Conservation (phyloP, 2,329 filamentous ascomycete species). For the Mycogone perniciosa region DNA sequence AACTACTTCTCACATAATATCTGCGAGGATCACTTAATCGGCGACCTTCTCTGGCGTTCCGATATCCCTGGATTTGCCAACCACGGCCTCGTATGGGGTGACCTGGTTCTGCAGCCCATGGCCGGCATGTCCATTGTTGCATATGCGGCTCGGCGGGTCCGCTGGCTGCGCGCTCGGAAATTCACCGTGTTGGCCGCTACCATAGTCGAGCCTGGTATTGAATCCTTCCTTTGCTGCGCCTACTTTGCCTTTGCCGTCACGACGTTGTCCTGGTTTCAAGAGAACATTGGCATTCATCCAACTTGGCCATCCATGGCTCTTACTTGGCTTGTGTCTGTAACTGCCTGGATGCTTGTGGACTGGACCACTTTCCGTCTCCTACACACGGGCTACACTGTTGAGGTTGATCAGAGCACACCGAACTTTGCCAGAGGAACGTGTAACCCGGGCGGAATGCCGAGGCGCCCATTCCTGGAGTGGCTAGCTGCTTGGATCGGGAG, state of each 20-base stretch:
- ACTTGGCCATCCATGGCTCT: conserved; percentile 62
- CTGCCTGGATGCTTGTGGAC: conserved; percentile 69
- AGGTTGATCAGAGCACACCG: conserved; percentile 66
- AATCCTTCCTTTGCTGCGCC: conserved; percentile 75
- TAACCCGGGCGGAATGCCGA: conserved; percentile 31
- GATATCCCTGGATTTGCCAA: conserved; percentile 60
- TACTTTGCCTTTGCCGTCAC: conserved; percentile 77
- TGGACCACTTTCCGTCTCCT: conserved; percentile 66
- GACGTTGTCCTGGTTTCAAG: conserved; percentile 58
- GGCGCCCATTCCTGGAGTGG: conserved; percentile 63
- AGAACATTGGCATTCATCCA: conserved; percentile 45
- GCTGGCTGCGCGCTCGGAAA: conserved; percentile 91
- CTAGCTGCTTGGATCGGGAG: conserved; percentile 76
- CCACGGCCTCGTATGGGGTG: conserved; percentile 77
- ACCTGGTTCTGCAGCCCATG: conserved; percentile 86
- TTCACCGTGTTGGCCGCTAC: conserved; percentile 89
- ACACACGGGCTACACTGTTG: conserved; percentile 65
- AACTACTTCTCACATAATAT: conserved; percentile 95
- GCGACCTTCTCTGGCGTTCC: conserved; percentile 82
- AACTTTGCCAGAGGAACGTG: conserved; percentile 55
- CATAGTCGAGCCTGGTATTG: conserved; percentile 85
- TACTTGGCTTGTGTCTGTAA: conserved; percentile 61
- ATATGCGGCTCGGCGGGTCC: conserved; percentile 73
- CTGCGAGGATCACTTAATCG: conserved; percentile 95
- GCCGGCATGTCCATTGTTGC: conserved; percentile 68